phyloP scores from a whole-genome alignment of 2,329 filamentous ascomycete species.

The Aspergillus fischeri region DNA sequence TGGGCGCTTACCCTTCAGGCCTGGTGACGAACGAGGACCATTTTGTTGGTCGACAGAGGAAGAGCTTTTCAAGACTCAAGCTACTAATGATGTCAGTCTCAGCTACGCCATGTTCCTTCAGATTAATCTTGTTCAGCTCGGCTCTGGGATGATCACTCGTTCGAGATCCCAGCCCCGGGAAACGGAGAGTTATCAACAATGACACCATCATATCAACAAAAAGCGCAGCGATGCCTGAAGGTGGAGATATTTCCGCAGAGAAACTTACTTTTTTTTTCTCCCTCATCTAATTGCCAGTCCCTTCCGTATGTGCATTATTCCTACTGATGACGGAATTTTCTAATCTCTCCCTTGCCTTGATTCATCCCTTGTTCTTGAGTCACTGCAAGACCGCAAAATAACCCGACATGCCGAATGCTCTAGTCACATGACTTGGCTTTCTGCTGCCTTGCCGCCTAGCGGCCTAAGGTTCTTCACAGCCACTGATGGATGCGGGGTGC shows the following conservation, averaged over 20 bases:
- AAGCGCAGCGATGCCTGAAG: not conserved
- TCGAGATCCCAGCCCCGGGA: not conserved
- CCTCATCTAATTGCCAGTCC: not conserved
- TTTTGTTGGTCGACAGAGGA: not conserved
- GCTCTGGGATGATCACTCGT: not conserved
- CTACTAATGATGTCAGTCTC: conserved; percentile 4
- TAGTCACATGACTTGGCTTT: not conserved
- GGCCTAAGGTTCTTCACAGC: not conserved
- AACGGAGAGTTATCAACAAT: not conserved
- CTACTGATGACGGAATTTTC: not conserved
- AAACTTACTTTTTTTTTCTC: not conserved
- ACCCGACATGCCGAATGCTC: not conserved
- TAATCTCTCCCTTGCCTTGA: not conserved
- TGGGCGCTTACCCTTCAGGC: not conserved
- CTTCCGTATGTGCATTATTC: not conserved
- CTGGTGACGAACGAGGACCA: not conserved
- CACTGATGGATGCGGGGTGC: not conserved
- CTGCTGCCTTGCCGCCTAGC: not conserved
- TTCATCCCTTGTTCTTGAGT: not conserved
- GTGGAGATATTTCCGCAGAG: not conserved
- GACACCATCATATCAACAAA: not conserved
- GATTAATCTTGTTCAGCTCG: not conserved
- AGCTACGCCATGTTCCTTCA: conserved; percentile 3
- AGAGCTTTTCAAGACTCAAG: not conserved
- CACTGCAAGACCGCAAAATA: not conserved